Evolutionary conservation across 31 red algal genomes (phyloP).

Genomic region (Asparagopsis taxiformis): DNA sequence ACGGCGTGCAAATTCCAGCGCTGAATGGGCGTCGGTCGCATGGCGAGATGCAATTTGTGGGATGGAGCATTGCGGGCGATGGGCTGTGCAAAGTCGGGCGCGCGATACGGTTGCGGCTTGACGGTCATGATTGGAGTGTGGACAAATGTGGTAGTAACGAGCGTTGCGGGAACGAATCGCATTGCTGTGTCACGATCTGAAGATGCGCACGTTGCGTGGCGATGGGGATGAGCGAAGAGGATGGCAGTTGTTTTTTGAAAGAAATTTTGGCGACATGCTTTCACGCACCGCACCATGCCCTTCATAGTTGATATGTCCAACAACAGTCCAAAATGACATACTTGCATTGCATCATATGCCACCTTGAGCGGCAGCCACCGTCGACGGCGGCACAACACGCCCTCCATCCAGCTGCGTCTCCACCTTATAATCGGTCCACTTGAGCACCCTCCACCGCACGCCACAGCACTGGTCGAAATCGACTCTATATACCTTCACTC

Average conservation of each 20-base stretch:
- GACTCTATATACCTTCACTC: background rate
- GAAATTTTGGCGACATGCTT: too few species aligned
- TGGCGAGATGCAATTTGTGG: conserved; percentile 30
- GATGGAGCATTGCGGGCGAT: conserved; percentile 29
- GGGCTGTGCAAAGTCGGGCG: conserved; percentile 17
- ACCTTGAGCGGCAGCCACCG: too few species aligned
- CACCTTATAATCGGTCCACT: background rate
- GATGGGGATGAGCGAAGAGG: too few species aligned
- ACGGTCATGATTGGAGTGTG: conserved; percentile 2
- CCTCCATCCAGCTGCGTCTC: too few species aligned
- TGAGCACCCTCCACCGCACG: background rate
- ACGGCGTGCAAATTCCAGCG: conserved; percentile 18
- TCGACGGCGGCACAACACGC: too few species aligned
- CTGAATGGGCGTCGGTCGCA: conserved; percentile 74
- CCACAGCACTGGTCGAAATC: background rate
- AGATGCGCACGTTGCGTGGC: too few species aligned
- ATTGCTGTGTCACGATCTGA: too few species aligned
- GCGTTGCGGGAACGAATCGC: background rate
- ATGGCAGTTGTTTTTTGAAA: too few species aligned
- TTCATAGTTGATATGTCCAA: too few species aligned
- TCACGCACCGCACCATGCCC: too few species aligned
- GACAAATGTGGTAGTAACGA: background rate
- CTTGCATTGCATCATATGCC: too few species aligned
- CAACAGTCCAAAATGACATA: too few species aligned
- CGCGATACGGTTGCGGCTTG: conserved; percentile 15